Percentiles rank a stretch among this genome's conserved stretches.
These are phyloP conservation scores for Candida gorgasii DNA, from an alignment of 805 yeast species.

Conservation along the genomic window DNA sequence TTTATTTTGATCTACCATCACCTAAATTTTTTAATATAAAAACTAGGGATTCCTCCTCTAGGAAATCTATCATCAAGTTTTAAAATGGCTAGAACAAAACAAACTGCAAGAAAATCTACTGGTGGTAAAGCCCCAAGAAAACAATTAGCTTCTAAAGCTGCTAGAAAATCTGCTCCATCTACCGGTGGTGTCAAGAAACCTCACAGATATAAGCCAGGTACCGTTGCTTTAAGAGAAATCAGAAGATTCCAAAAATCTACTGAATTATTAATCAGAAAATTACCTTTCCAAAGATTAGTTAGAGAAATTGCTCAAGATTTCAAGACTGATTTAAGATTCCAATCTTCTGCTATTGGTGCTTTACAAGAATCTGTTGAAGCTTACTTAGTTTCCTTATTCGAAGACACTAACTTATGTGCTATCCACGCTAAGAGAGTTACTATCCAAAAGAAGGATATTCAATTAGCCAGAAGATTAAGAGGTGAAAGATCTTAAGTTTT, in stretches of 20 bases:
- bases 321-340: constrained; percentile 49
- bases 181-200: constrained; percentile 51
- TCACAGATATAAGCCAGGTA: constrained; percentile 52
- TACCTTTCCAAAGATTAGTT: constrained; percentile 50
- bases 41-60: background rate
- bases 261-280: constrained; percentile 48
- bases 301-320: constrained; percentile 50
- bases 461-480: constrained; percentile 51
- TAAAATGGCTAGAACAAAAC: constrained; percentile 47
- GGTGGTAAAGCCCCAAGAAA: constrained; percentile 53
- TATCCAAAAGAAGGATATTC: constrained; percentile 49
- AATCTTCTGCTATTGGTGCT: constrained; percentile 49
- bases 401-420: constrained; percentile 51
- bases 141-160: constrained; percentile 50
- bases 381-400: constrained; percentile 47
- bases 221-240: constrained; percentile 50
- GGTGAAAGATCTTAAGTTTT: constrained; percentile 44
- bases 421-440: constrained; percentile 52
- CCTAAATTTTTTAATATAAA: background rate
- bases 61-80: background rate
- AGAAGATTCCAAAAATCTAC: constrained; percentile 50
- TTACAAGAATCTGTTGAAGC: constrained; percentile 50
- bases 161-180: constrained; percentile 49
- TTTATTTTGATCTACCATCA: background rate
- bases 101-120: constrained; percentile 50